phyloP scores from a whole-genome alignment of 371 early-diverging fungal genomes.

The Mortierella sp. region DNA sequence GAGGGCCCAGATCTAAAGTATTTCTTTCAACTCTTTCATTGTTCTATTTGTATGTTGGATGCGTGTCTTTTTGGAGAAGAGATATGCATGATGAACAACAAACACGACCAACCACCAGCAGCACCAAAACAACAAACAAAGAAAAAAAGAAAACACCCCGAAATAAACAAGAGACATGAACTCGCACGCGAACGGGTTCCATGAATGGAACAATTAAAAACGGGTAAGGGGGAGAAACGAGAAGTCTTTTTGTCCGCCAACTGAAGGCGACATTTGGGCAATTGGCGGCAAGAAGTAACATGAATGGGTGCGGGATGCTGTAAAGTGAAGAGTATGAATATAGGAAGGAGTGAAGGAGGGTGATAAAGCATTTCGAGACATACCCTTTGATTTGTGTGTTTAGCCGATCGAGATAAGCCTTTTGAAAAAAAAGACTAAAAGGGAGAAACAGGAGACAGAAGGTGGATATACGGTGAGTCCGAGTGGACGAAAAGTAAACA shows the following conservation, averaged over 20 bases:
- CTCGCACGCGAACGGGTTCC: not conserved
- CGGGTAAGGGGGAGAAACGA: not conserved
- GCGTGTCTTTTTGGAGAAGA: not conserved
- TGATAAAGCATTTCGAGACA: not conserved
- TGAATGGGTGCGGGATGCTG: not conserved
- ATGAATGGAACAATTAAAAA: not conserved
- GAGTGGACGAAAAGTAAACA: not conserved
- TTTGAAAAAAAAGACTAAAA: not conserved
- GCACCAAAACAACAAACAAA: constrained; percentile 1
- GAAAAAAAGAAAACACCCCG: not conserved
- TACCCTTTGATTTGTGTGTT: constrained; percentile 1
- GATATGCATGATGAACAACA: not conserved
- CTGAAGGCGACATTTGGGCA: not conserved
- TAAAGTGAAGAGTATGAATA: not conserved
- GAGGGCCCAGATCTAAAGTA: not conserved
- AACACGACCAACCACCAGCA: not conserved
- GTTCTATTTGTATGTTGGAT: not conserved
- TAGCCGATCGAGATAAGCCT: not conserved
- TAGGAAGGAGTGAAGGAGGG: not conserved
- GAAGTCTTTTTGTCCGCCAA: not conserved
- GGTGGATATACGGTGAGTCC: no score
- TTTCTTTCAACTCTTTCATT: not conserved
- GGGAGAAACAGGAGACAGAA: not conserved
- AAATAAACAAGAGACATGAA: constrained; percentile 1
- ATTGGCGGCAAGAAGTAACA: not conserved